A percentile compares a stretch with the other conserved stretches of the same genome.
Conservation (phyloP, 441 rosid genomes). For the Manihot esculenta region DNA sequence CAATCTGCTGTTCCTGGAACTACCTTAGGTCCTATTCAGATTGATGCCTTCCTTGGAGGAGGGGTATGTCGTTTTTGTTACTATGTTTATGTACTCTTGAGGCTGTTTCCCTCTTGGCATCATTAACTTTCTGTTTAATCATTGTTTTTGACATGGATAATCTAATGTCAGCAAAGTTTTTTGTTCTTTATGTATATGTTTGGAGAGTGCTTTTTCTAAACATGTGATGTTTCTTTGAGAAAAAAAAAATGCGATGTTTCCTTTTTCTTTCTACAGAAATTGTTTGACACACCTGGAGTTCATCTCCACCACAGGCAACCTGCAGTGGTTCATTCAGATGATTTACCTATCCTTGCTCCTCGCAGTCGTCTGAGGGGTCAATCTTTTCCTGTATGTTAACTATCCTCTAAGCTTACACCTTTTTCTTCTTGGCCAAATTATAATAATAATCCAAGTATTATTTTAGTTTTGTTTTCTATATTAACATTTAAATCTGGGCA, state of each 20-base stretch:
- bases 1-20: constrained; percentile 99
- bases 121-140: too few species aligned
- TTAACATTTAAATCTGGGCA: too few species aligned
- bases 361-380: constrained; percentile 81
- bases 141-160: constrained; percentile 2
- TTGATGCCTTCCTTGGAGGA: constrained; percentile 89
- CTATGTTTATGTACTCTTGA: constrained; percentile 16
- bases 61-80: constrained; percentile 53
- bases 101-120: background rate
- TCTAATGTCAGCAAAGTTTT: background rate
- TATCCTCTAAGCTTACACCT: background rate
- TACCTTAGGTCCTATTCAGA: constrained; percentile 93
- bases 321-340: constrained; percentile 83
- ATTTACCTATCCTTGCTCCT: constrained; percentile 93
- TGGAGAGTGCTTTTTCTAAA: background rate
- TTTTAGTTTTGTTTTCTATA: too few species aligned
- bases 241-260: constrained; percentile 2
- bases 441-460: too few species aligned
- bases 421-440: too few species aligned
- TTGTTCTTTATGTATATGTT: constrained; percentile 1
- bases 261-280: constrained; percentile 47
- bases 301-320: constrained; percentile 98
- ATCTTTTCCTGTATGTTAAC: constrained; percentile 57
- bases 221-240: background rate
- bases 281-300: constrained; percentile 93